A percentile compares a stretch with the other conserved stretches of the same genome.
Conservation (phyloP, 768 basidiomycete genomes). For the Suillus spraguei region DNA sequence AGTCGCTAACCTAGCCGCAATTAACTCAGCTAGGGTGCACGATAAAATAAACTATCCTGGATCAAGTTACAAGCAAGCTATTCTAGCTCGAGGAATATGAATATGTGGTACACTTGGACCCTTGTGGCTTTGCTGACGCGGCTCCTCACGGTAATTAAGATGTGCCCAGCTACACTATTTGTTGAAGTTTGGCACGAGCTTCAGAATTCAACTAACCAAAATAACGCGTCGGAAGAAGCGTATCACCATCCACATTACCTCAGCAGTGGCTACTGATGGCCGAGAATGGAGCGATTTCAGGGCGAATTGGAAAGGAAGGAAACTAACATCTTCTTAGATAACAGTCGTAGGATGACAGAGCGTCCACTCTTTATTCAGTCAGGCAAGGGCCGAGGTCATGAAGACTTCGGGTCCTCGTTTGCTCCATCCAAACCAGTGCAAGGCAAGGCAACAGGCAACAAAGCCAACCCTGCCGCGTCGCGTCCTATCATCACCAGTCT, state of each 20-base stretch:
- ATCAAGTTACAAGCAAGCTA: not conserved
- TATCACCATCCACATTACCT: slow-evolving; percentile 2
- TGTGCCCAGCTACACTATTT: slow-evolving; percentile 20
- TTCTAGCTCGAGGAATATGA: not conserved
- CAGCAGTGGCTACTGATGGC: slow-evolving; percentile 10
- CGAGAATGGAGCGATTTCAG: slow-evolving; percentile 27
- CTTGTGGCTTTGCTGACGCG: not conserved
- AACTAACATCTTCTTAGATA: slow-evolving; percentile 18
- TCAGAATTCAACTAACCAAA: slow-evolving; percentile 30
- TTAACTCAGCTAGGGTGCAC: not conserved
- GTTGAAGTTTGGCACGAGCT: slow-evolving; percentile 23
- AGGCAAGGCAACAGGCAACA: slow-evolving; percentile 15
- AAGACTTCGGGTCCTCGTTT: slow-evolving; percentile 28
- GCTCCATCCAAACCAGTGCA: not conserved
- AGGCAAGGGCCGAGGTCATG: slow-evolving; percentile 29
- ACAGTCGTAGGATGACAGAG: slow-evolving; percentile 22
- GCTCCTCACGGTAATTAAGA: slow-evolving; percentile 5
- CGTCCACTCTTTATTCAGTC: slow-evolving; percentile 28
- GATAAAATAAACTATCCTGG: not conserved
- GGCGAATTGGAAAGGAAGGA: not conserved
- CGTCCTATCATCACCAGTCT: not conserved
- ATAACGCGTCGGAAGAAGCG: slow-evolving; percentile 26
- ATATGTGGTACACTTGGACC: not conserved
- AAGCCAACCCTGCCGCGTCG: slow-evolving; percentile 9
- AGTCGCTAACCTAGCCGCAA: not conserved